Base-by-base conservation (phyloP, 2,329 filamentous ascomycete genomes). In the Alternaria sp. region DNA sequence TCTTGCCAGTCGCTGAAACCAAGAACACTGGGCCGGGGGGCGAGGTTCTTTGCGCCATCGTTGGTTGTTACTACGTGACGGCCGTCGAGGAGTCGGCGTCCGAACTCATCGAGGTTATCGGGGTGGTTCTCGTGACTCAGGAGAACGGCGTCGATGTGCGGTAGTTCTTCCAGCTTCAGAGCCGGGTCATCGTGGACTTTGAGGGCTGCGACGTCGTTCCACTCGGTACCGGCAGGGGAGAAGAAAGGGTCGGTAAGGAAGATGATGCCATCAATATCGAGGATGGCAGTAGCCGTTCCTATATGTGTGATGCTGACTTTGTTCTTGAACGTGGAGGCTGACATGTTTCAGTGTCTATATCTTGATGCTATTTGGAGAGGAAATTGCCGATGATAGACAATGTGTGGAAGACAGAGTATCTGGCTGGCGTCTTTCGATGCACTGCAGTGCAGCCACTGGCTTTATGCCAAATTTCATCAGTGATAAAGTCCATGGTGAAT, bases 101-200 rank as follows among this genome's bases (percentile, higher is more conserved):
- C 83, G 0, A 80, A 63, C 2, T 79, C 74, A 34, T 85, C 83
- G 2, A 86, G 75, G 60, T 85, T 85, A 61, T 85, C 83, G 0
- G 75, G 72, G 57, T 85, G 83, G 66, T 85, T 81, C 66, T 85
- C 83, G 58, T 85, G 83, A 66, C 80, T 83, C 8, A 85, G 75
- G 1, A 85, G 75, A 4, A 85, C 72, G n/a, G 78, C 82, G 51
- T 84, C 82, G 61, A 85, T 83, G 9, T 70, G 69, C 0, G 83
- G 83, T 0, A 85, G 74, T 1, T 81, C 55, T 1, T 76, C 62
- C 0, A 84, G 70, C 0, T 62, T 52, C 0, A 83, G 62, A 3
- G 79, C 79, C 0, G 82, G 80, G 5, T 51, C n/a, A 0, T 51
- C 34, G 7, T 18, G 22, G 39, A 51, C 52, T 7, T 52, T 57